A percentile compares a stretch with the other conserved stretches of the same genome.
phyloP scores from a whole-genome alignment of 2,329 filamentous ascomycete genomes.

The Neofusicoccum cordaticola region DNA sequence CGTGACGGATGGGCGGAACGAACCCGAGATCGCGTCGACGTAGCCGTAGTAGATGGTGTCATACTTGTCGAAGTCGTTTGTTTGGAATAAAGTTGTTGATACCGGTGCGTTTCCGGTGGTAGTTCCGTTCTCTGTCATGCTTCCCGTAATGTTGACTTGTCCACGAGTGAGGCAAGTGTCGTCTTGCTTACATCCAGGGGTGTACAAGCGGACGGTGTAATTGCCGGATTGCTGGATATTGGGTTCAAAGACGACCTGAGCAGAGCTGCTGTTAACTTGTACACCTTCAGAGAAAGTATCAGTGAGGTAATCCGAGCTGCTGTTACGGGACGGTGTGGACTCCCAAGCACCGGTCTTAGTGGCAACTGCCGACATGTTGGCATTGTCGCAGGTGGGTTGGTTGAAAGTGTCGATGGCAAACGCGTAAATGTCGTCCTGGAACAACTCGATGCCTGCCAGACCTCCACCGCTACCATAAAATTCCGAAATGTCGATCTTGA shows the following conservation, averaged over 20 bases:
- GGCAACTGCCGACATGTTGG: conserved; percentile 61
- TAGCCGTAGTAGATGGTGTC: conserved; percentile 86
- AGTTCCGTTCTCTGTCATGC: conserved; percentile 53
- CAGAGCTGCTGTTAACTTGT: conserved; percentile 35
- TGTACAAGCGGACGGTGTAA: conserved; percentile 88
- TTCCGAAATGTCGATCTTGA: conserved; percentile 79
- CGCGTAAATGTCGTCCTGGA: conserved; percentile 77
- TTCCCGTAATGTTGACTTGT: conserved; percentile 75
- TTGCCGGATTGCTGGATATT: conserved; percentile 86
- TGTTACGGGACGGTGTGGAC: conserved; percentile 64
- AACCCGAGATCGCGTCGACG: conserved; percentile 69
- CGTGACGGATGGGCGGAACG: conserved; percentile 78
- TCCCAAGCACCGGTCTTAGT: conserved; percentile 73
- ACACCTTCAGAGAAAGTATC: conserved; percentile 53
- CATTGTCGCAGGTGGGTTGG: conserved; percentile 73
- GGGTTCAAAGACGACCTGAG: conserved; percentile 74
- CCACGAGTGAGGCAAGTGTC: conserved; percentile 73
- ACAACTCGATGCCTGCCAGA: conserved; percentile 80
- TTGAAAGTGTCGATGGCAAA: conserved; percentile 89
- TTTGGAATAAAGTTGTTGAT: conserved; percentile 72
- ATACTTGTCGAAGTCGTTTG: conserved; percentile 95
- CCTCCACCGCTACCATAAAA: conserved; percentile 88
- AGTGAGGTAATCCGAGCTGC: conserved; percentile 73
- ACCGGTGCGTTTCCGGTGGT: conserved; percentile 42
- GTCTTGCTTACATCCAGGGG: conserved; percentile 83